Evolutionary conservation across 1,284 basidiomycete genomes (phyloP).

Genomic region (Cystobasidiaceae sp.): DNA sequence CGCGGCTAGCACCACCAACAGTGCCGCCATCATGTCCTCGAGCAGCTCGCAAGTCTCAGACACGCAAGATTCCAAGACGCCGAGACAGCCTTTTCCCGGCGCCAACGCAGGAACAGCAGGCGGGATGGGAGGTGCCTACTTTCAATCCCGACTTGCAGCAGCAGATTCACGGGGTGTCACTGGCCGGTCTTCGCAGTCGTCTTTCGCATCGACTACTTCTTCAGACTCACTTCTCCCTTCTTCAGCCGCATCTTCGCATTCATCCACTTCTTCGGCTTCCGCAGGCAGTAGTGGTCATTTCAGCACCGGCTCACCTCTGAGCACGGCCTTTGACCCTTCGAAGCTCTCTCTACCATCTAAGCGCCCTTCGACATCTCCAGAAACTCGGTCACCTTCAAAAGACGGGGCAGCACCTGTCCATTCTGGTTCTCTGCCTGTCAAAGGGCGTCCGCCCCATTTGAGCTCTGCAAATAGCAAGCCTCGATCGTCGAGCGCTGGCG

Average conservation of each 20-base stretch:
- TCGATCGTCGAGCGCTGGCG: neutral
- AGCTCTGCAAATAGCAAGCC: neutral
- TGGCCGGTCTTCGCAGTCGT: constrained; percentile 19
- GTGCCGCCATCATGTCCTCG: neutral
- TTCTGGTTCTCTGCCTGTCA: neutral
- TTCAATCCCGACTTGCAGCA: neutral
- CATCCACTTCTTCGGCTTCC: neutral
- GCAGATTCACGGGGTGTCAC: neutral
- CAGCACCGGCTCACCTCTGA: neutral
- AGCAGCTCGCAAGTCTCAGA: neutral
- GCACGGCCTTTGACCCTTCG: neutral
- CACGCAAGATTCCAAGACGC: constrained; percentile 5
- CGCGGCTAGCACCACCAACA: no score
- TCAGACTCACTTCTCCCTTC: constrained; percentile 28
- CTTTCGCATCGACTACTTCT: constrained; percentile 17
- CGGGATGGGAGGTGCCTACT: constrained; percentile 4
- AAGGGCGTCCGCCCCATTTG: neutral
- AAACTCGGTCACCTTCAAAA: no score
- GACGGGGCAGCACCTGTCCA: neutral
- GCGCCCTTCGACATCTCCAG: constrained; percentile 30
- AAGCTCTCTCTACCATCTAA: constrained; percentile 12
- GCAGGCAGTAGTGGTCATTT: no score
- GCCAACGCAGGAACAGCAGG: neutral
- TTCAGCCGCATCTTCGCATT: constrained; percentile 19
- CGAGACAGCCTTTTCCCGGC: constrained; percentile 3